phyloP scores from a whole-genome alignment of 768 basidiomycete species.

The Lepiota subincarnata region DNA sequence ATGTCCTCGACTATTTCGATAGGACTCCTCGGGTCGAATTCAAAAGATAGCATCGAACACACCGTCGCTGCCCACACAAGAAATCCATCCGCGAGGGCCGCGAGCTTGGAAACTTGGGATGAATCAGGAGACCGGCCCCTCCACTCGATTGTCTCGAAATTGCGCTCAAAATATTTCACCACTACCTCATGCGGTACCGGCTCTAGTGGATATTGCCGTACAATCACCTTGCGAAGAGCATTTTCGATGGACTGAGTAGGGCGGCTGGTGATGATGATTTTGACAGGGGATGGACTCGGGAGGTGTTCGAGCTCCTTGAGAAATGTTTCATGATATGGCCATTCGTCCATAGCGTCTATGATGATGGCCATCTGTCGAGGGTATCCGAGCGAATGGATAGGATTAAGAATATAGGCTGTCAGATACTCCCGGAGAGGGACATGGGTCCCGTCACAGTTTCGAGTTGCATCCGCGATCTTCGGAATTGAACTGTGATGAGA shows the following conservation, averaged over 20 bases:
- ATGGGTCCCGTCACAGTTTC: not conserved
- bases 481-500: not conserved
- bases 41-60: not conserved
- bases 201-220: not conserved
- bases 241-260: not conserved
- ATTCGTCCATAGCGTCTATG: constrained; percentile 13
- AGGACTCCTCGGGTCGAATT: not conserved
- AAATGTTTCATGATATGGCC: not conserved
- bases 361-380: constrained; percentile 3
- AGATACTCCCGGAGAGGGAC: not conserved
- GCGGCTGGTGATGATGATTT: constrained; percentile 11
- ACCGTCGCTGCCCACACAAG: not conserved
- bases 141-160: not conserved
- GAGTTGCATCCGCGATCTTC: not conserved
- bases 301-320: constrained; percentile 2
- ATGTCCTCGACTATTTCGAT: not conserved
- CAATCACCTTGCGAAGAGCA: not conserved
- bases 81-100: not conserved
- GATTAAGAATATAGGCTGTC: not conserved
- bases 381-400: not conserved
- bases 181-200: not conserved
- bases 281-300: not conserved
- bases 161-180: not conserved
- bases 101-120: not conserved
- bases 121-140: not conserved